Percentiles rank a stretch among this genome's conserved stretches.
phyloP scores from a whole-genome alignment of 305 asterid species.

The Fraxinus velutina region DNA sequence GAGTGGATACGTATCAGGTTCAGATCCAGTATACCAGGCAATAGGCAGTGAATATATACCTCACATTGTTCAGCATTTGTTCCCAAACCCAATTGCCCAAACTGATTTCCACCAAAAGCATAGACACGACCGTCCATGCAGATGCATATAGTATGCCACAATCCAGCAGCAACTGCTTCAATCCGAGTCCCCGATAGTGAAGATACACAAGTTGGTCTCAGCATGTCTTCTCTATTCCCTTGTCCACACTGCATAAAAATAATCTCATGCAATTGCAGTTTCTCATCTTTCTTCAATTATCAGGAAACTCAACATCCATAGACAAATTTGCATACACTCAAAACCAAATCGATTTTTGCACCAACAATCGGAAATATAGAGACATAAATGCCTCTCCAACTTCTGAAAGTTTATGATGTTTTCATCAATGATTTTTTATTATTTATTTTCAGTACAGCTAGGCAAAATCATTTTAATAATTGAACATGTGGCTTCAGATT shows the following conservation, averaged over 20 bases:
- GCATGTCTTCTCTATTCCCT: constrained; percentile 44
- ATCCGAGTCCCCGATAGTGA: constrained; percentile 37
- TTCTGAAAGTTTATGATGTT: background rate
- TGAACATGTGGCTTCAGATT: background rate
- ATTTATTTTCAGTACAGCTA: background rate
- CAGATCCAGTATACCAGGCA: constrained; percentile 22
- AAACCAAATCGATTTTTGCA: background rate
- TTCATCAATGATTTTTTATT: background rate
- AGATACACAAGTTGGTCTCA: constrained; percentile 43
- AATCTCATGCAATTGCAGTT: background rate
- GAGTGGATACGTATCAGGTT: constrained; percentile 27
- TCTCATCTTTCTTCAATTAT: background rate
- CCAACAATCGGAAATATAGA: background rate
- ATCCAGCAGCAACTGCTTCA: constrained; percentile 50
- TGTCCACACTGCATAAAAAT: constrained; percentile 47
- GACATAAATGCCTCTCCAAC: background rate
- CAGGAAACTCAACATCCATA: background rate
- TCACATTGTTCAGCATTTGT: constrained; percentile 44
- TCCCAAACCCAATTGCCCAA: constrained; percentile 59
- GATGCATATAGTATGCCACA: constrained; percentile 53
- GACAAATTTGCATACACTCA: background rate
- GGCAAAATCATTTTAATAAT: background rate
- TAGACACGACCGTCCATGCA: constrained; percentile 38
- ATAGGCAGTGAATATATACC: constrained; percentile 36
- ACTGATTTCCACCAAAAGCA: constrained; percentile 54